phyloP scores from a whole-genome alignment of 371 early-diverging fungal species.

The Apophysomyces sp. region DNA sequence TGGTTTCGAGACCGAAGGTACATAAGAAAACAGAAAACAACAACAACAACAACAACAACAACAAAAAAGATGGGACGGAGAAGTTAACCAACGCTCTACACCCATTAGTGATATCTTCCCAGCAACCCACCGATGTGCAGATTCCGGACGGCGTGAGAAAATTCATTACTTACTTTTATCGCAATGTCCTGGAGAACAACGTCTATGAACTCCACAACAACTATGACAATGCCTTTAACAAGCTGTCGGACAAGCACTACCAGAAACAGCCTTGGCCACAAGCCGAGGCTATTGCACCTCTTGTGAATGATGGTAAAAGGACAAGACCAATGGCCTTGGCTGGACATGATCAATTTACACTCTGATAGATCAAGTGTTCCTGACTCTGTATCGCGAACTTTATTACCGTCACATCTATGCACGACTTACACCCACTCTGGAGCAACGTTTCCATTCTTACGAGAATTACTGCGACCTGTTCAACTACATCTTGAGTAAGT shows the following conservation, averaged over 20 bases:
- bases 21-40: neutral
- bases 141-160: constrained; percentile 78
- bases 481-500: constrained; percentile 86
- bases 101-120: neutral
- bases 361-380: constrained; percentile 71
- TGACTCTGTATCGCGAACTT: constrained; percentile 90
- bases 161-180: constrained; percentile 78
- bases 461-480: constrained; percentile 92
- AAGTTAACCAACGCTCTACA: too few species aligned
- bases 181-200: constrained; percentile 70
- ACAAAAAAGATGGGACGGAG: too few species aligned
- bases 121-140: constrained; percentile 47
- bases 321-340: neutral
- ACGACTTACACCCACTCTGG: constrained; percentile 79
- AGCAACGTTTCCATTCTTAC: constrained; percentile 87
- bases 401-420: constrained; percentile 94
- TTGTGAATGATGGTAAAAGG: constrained; percentile 76
- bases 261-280: constrained; percentile 87
- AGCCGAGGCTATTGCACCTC: constrained; percentile 73
- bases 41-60: too few species aligned
- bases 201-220: constrained; percentile 78
- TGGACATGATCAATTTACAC: neutral
- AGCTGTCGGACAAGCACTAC: constrained; percentile 89
- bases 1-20: constrained; percentile 49
- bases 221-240: constrained; percentile 87